Percentiles rank a stretch among this genome's conserved stretches.
Evolutionary conservation across 495 filamentous ascomycete genomes (phyloP).

Genomic region (Penicillium salamii): DNA sequence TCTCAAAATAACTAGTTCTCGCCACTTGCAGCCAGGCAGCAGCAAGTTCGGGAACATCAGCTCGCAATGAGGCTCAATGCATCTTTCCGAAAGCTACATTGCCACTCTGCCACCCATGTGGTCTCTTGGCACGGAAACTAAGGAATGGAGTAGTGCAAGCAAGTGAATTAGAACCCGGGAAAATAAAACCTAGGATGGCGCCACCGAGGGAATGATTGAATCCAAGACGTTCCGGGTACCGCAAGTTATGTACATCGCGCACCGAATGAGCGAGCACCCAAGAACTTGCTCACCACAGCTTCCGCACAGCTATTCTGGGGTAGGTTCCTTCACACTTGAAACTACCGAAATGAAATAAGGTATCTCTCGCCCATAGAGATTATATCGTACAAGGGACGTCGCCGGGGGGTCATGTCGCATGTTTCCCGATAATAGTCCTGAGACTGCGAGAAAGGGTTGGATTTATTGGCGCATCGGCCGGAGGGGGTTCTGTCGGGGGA

Average conservation of each 20-base stretch:
- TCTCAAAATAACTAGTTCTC: no score
- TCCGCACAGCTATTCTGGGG: not conserved
- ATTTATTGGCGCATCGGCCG: conserved; percentile 36
- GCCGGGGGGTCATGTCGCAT: conserved; percentile 27
- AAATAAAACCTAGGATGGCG: conserved; percentile 1
- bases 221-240: conserved; percentile 6
- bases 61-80: not conserved
- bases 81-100: not conserved
- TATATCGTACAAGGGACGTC: conserved; percentile 38
- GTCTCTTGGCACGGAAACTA: no score
- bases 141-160: no score
- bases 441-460: conserved; percentile 2
- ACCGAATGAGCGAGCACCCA: conserved; percentile 2
- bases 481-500: conserved; percentile 40
- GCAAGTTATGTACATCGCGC: conserved; percentile 9
- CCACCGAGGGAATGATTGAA: not conserved
- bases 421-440: conserved; percentile 8
- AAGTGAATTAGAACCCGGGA: not conserved
- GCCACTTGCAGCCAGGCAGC: no score
- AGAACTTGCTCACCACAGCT: not conserved
- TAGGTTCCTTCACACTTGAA: conserved; percentile 1
- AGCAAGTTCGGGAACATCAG: no score
- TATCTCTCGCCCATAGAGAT: conserved; percentile 13
- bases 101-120: not conserved
- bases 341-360: conserved; percentile 15